Percentiles rank a stretch among this genome's conserved stretches.
These are phyloP conservation scores for Metarhizium album DNA, from an alignment of 2,329 filamentous ascomycete species.

Conservation along the genomic window DNA sequence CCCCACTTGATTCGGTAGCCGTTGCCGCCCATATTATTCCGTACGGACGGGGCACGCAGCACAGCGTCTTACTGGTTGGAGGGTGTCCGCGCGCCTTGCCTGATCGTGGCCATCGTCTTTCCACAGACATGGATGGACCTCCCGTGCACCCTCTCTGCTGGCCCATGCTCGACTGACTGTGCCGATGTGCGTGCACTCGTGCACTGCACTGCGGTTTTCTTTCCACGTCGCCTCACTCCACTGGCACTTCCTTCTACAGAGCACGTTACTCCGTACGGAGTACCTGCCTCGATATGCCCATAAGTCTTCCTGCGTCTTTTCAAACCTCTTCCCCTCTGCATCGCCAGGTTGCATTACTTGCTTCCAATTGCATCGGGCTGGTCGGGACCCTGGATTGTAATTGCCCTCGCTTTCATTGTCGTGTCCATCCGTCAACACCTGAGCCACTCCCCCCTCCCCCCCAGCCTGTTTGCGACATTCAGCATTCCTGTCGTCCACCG, in stretches of 20 bases:
- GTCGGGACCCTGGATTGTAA: slow-evolving; percentile 2
- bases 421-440: neutral
- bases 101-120: neutral
- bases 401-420: neutral
- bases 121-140: neutral
- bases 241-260: slow-evolving; percentile 1
- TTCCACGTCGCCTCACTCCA: neutral
- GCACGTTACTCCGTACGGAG: no score
- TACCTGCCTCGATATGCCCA: neutral
- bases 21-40: no score
- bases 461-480: slow-evolving; percentile 7
- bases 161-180: neutral
- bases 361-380: neutral
- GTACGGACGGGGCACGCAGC: no score
- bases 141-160: neutral
- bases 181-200: no score
- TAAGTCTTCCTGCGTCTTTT: slow-evolving; percentile 16
- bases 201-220: no score
- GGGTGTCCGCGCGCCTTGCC: no score
- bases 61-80: no score
- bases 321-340: neutral
- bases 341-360: neutral
- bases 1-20: no score
- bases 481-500: slow-evolving; percentile 10
- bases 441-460: neutral